Evolutionary conservation across 306 rosid species (phyloP), one percentile per base, ranked within the genome.

Genomic region (Carpinus viminea): DNA sequence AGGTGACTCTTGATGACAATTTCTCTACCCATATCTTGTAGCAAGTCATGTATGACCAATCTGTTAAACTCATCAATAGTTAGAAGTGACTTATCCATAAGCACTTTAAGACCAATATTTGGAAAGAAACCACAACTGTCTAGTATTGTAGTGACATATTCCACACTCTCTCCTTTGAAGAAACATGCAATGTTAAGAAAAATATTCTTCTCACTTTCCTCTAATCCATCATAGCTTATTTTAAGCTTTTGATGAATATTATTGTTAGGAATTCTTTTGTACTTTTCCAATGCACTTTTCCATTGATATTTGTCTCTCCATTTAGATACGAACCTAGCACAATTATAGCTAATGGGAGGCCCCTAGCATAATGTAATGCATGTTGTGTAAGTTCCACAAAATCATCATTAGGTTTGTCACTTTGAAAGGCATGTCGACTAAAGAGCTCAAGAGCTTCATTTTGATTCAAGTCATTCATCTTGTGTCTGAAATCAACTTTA

Each of bases 141-240:
- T 64, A 64, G 21, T 64, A 64, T 31, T 7, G 17, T 0, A 10
- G 5, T 13, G 20, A 64, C 38, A 38, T 64, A 64, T 8, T 64
- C n/a, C 13, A 5, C 45, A 64, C 31, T 3, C n/a, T 26, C 10
- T 4, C 70, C 41, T 12, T 64, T 28, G 45, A 21, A 64, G 12
- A 64, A 64, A 64, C 46, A 64, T 9, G 70, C 70, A 26, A 64
- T 64, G 4, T 64, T 46, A 11, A 64, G 70, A 8, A 64, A 64
- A 0, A 64, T 64, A 64, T 64, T 34, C 46, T 64, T 64, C 70
- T 64, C 70, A 38, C 11, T 28, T 13, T 64, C 70, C 17, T 64
- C 38, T n/a, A 64, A 31, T 26, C 6, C 46, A 12, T 64, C 46
- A 21, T 26, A 64, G 31, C 43, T 64, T 13, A 64, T 1, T 38